These are phyloP conservation scores for Ichthyophthirius multifiliis DNA, from an alignment of 169 alveolate genomes.

Conservation along the genomic window DNA sequence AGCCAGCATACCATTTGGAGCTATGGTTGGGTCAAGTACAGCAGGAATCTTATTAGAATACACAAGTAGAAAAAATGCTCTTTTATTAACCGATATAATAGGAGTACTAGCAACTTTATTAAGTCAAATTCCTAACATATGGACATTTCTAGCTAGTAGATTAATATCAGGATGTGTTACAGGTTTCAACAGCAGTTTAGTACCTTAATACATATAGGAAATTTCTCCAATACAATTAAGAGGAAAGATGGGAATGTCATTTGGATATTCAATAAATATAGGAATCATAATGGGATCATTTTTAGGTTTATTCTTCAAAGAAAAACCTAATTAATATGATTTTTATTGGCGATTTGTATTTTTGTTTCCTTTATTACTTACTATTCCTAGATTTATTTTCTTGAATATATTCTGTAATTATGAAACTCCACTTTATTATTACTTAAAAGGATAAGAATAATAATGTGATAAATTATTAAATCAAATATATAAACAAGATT, in stretches of 20 bases:
- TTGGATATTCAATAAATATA: conserved; percentile 14
- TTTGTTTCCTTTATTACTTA: neutral
- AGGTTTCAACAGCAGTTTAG: conserved; percentile 30
- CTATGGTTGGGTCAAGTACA: conserved; percentile 20
- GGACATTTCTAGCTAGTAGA: neutral
- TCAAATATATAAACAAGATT: neutral
- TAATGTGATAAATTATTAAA: neutral
- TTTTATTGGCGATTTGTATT: conserved; percentile 20
- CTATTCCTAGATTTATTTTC: conserved; percentile 3
- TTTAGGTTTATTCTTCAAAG: conserved; percentile 4
- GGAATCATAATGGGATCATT: conserved; percentile 13
- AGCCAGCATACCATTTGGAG: conserved; percentile 29
- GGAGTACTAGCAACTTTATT: conserved; percentile 15
- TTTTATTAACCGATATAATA: conserved; percentile 19
- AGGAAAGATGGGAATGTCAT: conserved; percentile 23
- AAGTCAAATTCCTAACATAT: neutral
- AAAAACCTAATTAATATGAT: neutral
- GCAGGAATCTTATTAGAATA: neutral
- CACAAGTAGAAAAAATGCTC: neutral
- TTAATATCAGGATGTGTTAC: conserved; percentile 18
- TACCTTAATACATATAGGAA: conserved; percentile 30
- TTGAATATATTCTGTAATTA: conserved; percentile 2
- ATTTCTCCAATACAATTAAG: conserved; percentile 20
- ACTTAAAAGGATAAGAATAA: neutral
- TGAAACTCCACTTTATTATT: conserved; percentile 19